These are phyloP conservation scores for Leptographium lundbergii DNA, from an alignment of 2,329 filamentous ascomycete genomes.

Conservation along the genomic window DNA sequence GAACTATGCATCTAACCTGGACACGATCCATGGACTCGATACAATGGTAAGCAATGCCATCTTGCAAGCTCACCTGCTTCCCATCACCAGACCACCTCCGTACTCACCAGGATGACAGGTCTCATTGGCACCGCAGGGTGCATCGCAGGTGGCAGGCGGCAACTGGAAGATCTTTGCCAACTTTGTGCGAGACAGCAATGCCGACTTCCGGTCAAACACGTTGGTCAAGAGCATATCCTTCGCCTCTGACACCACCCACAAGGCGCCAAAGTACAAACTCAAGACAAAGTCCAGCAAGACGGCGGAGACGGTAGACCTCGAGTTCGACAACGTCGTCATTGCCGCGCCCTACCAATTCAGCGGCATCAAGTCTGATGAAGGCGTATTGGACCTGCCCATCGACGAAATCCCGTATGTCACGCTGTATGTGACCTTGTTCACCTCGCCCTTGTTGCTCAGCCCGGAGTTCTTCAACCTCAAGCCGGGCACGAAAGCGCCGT, in stretches of 20 bases:
- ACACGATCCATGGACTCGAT: slow-evolving; percentile 76
- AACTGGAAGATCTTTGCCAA: slow-evolving; percentile 91
- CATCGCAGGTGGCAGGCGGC: slow-evolving; percentile 65
- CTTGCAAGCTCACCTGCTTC: not conserved
- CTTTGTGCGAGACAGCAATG: slow-evolving; percentile 57
- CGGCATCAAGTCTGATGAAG: slow-evolving; percentile 48
- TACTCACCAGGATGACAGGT: slow-evolving; percentile 31
- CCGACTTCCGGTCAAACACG: slow-evolving; percentile 52
- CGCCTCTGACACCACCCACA: not conserved
- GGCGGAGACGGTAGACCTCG: slow-evolving; percentile 18
- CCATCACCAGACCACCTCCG: not conserved
- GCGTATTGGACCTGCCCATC: slow-evolving; percentile 56
- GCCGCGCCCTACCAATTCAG: slow-evolving; percentile 77
- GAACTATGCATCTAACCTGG: slow-evolving; percentile 86
- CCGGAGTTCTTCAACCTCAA: slow-evolving; percentile 59
- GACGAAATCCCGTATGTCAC: slow-evolving; percentile 75
- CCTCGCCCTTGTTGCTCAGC: slow-evolving; percentile 62
- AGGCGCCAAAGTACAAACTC: slow-evolving; percentile 30
- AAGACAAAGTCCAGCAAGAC: slow-evolving; percentile 19
- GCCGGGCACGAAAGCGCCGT: slow-evolving; percentile 47
- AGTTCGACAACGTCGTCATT: slow-evolving; percentile 70
- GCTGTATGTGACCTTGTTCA: slow-evolving; percentile 81
- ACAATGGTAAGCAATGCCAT: slow-evolving; percentile 46
- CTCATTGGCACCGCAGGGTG: slow-evolving; percentile 79
- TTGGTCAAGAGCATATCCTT: slow-evolving; percentile 34